These are phyloP conservation scores for Glomus cerebriforme DNA, from an alignment of 192 early-diverging fungal species.

Conservation along the genomic window DNA sequence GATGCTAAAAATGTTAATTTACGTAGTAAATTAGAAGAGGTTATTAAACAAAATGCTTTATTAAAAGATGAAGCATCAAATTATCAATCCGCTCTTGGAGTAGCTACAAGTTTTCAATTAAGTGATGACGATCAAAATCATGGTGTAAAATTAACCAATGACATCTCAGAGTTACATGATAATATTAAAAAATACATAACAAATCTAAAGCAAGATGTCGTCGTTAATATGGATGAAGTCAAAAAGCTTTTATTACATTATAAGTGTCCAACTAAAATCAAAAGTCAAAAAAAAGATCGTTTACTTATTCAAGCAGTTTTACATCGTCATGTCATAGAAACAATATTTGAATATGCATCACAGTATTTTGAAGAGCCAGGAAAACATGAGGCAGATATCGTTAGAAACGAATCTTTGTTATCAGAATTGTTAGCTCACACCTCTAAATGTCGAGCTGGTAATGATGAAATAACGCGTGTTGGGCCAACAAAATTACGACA, in stretches of 20 bases:
- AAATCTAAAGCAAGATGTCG: not conserved
- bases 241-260: not conserved
- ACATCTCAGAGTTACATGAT: not conserved
- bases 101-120: not conserved
- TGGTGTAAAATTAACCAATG: not conserved
- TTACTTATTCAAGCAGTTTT: not conserved
- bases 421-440: not conserved
- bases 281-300: not conserved
- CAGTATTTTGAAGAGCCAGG: not conserved
- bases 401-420: too few species aligned
- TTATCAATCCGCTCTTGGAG: too few species aligned
- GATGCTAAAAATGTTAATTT: too few species aligned
- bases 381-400: not conserved
- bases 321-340: not conserved
- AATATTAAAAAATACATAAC: not conserved
- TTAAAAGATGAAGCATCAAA: not conserved
- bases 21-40: not conserved
- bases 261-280: not conserved
- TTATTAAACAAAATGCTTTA: not conserved
- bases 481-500: not conserved
- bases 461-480: not conserved
- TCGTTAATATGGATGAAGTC: not conserved
- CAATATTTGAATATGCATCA: not conserved
- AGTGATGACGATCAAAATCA: not conserved
- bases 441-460: not conserved